These are phyloP conservation scores for Scenedesmus sp. DNA, from an alignment of 163 green algal species.

Conservation along the genomic window DNA sequence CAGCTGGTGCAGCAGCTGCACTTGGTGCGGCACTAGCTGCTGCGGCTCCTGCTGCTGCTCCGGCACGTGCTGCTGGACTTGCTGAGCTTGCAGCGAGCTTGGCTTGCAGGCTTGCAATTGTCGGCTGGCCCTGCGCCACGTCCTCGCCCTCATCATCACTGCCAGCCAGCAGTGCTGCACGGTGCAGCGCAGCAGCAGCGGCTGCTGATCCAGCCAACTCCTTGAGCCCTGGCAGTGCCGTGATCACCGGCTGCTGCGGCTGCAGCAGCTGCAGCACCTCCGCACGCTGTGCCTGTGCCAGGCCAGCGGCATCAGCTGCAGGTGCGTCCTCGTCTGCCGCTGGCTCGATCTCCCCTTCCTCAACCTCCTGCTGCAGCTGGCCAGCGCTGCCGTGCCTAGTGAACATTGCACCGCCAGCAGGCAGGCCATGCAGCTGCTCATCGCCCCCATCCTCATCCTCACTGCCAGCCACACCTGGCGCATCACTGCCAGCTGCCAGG, in stretches of 20 bases:
- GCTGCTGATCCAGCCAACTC: constrained; percentile 39
- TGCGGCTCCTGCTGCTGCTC: constrained; percentile 6
- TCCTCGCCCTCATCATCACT: constrained; percentile 29
- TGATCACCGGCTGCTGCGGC: constrained; percentile 9
- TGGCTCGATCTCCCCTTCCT: constrained; percentile 24
- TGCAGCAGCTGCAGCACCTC: constrained; percentile 44
- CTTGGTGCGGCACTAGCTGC: neutral
- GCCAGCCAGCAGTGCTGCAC: constrained; percentile 29
- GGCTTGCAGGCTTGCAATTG: neutral
- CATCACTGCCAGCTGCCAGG: constrained; percentile 19
- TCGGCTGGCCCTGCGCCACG: neutral
- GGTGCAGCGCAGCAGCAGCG: constrained; percentile 30
- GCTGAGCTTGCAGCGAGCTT: neutral
- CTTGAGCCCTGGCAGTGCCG: constrained; percentile 41
- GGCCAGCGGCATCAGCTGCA: neutral
- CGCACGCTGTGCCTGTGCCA: neutral
- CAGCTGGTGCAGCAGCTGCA: neutral
- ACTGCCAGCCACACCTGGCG: neutral
- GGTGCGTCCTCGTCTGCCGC: neutral
- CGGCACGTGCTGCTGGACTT: neutral
- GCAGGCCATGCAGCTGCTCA: neutral
- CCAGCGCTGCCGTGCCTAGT: neutral
- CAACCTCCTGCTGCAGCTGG: constrained; percentile 22
- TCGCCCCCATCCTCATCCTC: neutral
- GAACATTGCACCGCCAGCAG: neutral